Evolutionary conservation across 2,329 filamentous ascomycete species (phyloP), one percentile per base, ranked within the genome.

Genomic region (Phoma sp.): DNA sequence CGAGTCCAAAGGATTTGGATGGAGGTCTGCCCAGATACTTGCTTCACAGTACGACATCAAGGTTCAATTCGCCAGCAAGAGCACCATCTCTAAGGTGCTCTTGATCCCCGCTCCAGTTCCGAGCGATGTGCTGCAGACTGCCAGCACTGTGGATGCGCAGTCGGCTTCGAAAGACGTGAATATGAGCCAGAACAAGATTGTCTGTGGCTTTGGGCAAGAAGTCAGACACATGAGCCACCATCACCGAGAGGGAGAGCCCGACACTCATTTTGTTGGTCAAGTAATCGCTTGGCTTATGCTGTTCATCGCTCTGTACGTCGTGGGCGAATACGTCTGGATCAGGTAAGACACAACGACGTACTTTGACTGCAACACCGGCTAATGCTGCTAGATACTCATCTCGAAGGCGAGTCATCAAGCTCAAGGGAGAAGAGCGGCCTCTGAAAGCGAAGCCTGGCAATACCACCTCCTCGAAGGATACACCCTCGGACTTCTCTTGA

Each of bases 121-220:
- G 11, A 63, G 49, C 14, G 61, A 60, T 12, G 45, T 70, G 1
- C 46, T 70, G 5, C 37, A 52, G 6, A 53, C 40, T 7, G 39
- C 63, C 14, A 54, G 55, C 14, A 23, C 53, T 18, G 64, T 56
- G 4, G 46, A 61, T 11, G 62, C 58, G 2, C 36, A 48, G 14
- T 38, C 57, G 40, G 30, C 18, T 14, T 33, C 42, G 7, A 34
- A 15, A 5, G 36, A 32, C 11, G 45, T 17, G 17, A 38, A 51
- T 6, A 57, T 55, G 21, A 65, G 38, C 33, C 49, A 59, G 37
- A 64, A 64, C 33, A 64, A 56, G 42, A 57, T 71, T 2, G 56
- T 71, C 4, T 71, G 68, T 33, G 66, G 67, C 2, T 57, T 65
- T 6, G 65, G 53, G 7, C 52, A 62, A 5, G 66, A 69, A 32